phyloP scores from a whole-genome alignment of 1,284 basidiomycete species.

The Sphaerobolus stellatus region DNA sequence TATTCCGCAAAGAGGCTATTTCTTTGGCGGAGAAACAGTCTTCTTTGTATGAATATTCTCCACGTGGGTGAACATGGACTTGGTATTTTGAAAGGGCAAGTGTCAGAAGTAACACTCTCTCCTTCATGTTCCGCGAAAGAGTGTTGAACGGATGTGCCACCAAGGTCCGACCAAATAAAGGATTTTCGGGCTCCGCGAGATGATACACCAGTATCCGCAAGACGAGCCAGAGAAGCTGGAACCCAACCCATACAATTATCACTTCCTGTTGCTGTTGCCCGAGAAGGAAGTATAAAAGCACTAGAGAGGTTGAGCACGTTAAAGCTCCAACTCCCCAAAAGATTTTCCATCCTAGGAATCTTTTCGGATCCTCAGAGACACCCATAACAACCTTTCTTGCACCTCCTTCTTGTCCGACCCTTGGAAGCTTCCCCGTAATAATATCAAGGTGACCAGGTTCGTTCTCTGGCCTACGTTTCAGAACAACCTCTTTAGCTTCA shows the following conservation, averaged over 20 bases:
- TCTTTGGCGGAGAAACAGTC: not conserved
- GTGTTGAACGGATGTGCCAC: too few relatives aligned
- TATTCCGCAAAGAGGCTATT: not conserved
- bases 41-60: not conserved
- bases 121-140: not conserved
- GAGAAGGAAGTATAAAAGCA: not conserved
- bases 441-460: not conserved
- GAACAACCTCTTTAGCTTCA: not conserved
- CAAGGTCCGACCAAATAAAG: not conserved
- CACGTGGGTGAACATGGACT: not conserved
- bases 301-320: not conserved
- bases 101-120: not conserved
- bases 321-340: not conserved
- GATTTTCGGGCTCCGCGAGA: not conserved
- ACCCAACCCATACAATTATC: not conserved
- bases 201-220: not conserved
- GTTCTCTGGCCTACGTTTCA: not conserved
- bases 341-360: not conserved
- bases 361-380: not conserved
- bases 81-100: not conserved
- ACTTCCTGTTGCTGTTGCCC: not conserved
- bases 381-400: not conserved
- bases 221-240: not conserved
- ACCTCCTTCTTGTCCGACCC: not conserved
- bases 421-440: not conserved